Conservation (phyloP, 2,329 filamentous ascomycete species). For the Chaetomium strumarium region DNA sequence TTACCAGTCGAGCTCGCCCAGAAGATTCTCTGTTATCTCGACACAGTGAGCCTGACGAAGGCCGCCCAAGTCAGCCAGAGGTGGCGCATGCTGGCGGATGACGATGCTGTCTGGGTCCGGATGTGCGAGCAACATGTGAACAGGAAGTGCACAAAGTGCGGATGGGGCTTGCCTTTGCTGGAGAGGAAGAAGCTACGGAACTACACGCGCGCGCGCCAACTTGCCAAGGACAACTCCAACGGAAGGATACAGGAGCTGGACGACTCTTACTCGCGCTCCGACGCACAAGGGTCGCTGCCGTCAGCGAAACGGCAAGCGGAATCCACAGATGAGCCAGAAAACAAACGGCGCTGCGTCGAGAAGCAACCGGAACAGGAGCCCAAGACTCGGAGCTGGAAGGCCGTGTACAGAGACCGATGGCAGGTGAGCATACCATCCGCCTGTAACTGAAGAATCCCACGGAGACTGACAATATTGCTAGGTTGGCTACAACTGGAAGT, state of each 20-base stretch:
- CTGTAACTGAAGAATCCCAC: slow-evolving; percentile 28
- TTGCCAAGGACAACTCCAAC: slow-evolving; percentile 38
- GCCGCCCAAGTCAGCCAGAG: slow-evolving; percentile 86
- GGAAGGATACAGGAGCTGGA: slow-evolving; percentile 26
- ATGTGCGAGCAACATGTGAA: slow-evolving; percentile 99
- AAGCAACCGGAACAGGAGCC: slow-evolving; percentile 31
- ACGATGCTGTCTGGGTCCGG: slow-evolving; percentile 94
- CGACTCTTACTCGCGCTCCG: slow-evolving; percentile 14
- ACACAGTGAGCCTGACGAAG: slow-evolving; percentile 91
- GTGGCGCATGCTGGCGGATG: slow-evolving; percentile 88
- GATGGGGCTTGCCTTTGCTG: slow-evolving; percentile 85
- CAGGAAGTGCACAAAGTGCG: slow-evolving; percentile 88
- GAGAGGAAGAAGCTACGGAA: slow-evolving; percentile 83
- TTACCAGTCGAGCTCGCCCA: slow-evolving; percentile 86
- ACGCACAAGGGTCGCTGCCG: slow-evolving; percentile 5
- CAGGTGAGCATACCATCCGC: slow-evolving; percentile 85
- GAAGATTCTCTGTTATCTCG: slow-evolving; percentile 87
- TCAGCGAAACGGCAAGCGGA: slow-evolving; percentile 33
- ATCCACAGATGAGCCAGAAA: slow-evolving; percentile 23
- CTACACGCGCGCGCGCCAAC: slow-evolving; percentile 78
- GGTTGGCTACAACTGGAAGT: slow-evolving; percentile 96
- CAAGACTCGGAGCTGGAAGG: slow-evolving; percentile 78
- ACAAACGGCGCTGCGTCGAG: slow-evolving; percentile 33
- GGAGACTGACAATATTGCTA: slow-evolving; percentile 51
- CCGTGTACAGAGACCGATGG: slow-evolving; percentile 88